phyloP scores from a whole-genome alignment of 2,329 filamentous ascomycete species.

The Thermothelomyces thermophilus region DNA sequence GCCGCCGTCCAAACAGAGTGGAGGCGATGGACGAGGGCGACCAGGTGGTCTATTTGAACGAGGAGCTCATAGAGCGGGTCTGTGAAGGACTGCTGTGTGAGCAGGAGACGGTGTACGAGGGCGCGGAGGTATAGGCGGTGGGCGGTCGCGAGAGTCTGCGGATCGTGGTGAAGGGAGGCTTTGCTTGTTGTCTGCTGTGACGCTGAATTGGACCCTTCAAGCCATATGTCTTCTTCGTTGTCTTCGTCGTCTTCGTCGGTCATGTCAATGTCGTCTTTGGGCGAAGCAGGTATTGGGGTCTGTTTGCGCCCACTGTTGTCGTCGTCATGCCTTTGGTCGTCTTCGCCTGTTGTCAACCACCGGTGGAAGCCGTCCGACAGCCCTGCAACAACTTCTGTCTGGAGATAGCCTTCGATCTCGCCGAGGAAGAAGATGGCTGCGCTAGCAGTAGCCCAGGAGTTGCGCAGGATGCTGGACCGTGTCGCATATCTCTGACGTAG shows the following conservation, averaged over 20 bases:
- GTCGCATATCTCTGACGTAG: constrained; percentile 58
- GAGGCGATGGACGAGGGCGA: constrained; percentile 68
- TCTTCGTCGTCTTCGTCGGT: constrained; percentile 24
- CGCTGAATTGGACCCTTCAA: constrained; percentile 27
- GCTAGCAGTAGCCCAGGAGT: constrained; percentile 83
- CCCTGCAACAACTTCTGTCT: constrained; percentile 77
- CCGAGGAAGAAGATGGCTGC: constrained; percentile 84
- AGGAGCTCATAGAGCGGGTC: constrained; percentile 60
- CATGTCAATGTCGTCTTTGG: constrained; percentile 17
- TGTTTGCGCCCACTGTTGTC: constrained; percentile 12
- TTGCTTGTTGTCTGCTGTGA: constrained; percentile 19
- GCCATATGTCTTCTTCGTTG: constrained; percentile 38
- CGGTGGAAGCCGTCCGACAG: constrained; percentile 72
- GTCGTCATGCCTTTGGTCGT: constrained; percentile 24
- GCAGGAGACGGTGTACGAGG: constrained; percentile 59
- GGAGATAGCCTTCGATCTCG: constrained; percentile 81
- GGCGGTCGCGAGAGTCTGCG: constrained; percentile 73
- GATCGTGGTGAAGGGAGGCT: constrained; percentile 55
- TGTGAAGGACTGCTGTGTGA: constrained; percentile 59
- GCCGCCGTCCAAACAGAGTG: constrained; percentile 69
- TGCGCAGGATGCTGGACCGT: constrained; percentile 64
- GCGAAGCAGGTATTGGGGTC: background rate
- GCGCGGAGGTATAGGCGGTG: constrained; percentile 70
- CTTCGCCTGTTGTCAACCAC: constrained; percentile 57
- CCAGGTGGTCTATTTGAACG: constrained; percentile 71